Percentiles rank a stretch among this genome's conserved stretches.
Conservation (phyloP, 2,329 filamentous ascomycete genomes). For the Dactylonectria macrodidyma region DNA sequence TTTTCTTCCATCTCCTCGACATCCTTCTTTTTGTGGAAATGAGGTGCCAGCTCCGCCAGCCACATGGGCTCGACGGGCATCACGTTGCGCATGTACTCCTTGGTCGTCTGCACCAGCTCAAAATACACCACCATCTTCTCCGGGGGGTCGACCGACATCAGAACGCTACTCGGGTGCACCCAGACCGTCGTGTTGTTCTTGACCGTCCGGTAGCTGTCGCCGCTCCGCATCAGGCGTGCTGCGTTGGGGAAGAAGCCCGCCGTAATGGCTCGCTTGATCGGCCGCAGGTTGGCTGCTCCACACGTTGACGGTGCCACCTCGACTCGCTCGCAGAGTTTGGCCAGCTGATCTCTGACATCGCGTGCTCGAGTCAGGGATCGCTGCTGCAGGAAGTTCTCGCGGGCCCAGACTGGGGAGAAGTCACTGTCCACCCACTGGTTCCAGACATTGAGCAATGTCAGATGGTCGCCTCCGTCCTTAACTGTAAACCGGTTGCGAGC, state of each 20-base stretch:
- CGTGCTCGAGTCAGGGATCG: constrained; percentile 89
- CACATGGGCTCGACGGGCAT: constrained; percentile 89
- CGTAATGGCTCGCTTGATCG: constrained; percentile 90
- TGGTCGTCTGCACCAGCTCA: constrained; percentile 84
- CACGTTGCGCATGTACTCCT: constrained; percentile 93
- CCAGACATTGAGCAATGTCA: constrained; percentile 92
- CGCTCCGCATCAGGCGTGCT: constrained; percentile 84
- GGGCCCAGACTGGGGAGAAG: constrained; percentile 88
- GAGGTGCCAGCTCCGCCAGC: constrained; percentile 91
- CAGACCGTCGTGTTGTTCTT: constrained; percentile 92
- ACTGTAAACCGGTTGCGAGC: constrained; percentile 90
- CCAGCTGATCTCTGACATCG: constrained; percentile 93
- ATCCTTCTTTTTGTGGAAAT: constrained; percentile 95
- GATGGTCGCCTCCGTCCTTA: constrained; percentile 91
- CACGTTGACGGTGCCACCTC: constrained; percentile 82
- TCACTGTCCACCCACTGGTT: constrained; percentile 96
- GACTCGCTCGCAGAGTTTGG: constrained; percentile 92
- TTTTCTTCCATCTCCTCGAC: constrained; percentile 86
- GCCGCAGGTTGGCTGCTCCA: constrained; percentile 78
- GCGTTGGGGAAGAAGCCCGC: constrained; percentile 97
- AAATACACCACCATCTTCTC: constrained; percentile 90
- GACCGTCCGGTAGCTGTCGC: constrained; percentile 90
- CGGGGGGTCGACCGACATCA: constrained; percentile 83
- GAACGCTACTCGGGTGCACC: constrained; percentile 89
- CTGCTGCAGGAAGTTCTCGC: constrained; percentile 95